A percentile compares a stretch with the other conserved stretches of the same genome.
Conservation (phyloP, 2,329 filamentous ascomycete genomes). For the Pseudogymnoascus pannorum region DNA sequence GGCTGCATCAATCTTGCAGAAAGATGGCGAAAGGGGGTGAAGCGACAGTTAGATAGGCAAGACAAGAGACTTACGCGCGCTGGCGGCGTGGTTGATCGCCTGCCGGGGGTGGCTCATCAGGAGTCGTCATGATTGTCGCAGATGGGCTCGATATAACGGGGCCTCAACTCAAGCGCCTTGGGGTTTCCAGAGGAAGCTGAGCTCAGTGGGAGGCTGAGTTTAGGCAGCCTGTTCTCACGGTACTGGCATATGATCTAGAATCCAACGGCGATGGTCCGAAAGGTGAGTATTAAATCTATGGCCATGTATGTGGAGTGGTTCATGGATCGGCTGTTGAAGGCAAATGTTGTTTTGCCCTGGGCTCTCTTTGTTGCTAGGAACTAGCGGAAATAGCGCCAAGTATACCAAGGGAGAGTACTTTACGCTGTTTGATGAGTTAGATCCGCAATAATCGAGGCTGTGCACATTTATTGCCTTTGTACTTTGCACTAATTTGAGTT, state of each 20-base stretch:
- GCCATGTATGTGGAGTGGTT: not conserved
- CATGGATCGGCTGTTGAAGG: not conserved
- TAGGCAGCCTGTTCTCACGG: not conserved
- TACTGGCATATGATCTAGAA: slow-evolving; percentile 1
- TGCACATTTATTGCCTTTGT: not conserved
- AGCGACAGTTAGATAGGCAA: not conserved
- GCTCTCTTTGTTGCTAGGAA: too few relatives aligned
- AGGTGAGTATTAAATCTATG: not conserved
- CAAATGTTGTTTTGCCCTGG: not conserved
- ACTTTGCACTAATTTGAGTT: not conserved
- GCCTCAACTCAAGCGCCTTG: not conserved
- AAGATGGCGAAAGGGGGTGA: slow-evolving; percentile 10
- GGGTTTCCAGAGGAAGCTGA: not conserved
- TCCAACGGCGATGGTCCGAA: not conserved
- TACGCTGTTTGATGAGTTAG: not conserved
- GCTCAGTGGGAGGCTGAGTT: not conserved
- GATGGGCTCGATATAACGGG: not conserved
- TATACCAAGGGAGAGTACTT: not conserved
- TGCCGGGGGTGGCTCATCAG: not conserved
- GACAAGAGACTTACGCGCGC: slow-evolving; percentile 26
- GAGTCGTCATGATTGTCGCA: not conserved
- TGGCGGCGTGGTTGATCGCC: slow-evolving; percentile 19
- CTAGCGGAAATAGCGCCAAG: not conserved
- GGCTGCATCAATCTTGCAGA: not conserved
- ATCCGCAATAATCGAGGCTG: not conserved